A percentile compares a stretch with the other conserved stretches of the same genome.
phyloP scores from a whole-genome alignment of 106 monocot genomes.

The Platanthera zijinensis region DNA sequence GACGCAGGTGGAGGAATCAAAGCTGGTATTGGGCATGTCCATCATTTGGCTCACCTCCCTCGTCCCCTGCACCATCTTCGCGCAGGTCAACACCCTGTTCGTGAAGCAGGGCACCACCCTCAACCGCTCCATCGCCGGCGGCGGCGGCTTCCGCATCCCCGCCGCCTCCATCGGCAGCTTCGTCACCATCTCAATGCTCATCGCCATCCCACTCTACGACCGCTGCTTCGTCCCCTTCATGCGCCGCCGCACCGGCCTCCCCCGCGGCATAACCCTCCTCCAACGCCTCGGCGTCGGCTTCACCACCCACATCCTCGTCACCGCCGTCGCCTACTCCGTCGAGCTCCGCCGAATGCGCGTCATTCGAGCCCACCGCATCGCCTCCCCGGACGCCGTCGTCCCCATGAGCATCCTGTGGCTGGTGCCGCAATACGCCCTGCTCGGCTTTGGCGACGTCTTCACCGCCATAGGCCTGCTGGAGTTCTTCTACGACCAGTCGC shows the following conservation, averaged over 20 bases:
- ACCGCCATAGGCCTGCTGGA: slow-evolving; percentile 46
- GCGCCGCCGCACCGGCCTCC: slow-evolving; percentile 42
- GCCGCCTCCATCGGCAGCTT: slow-evolving; percentile 58
- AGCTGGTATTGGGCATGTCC: slow-evolving; percentile 44
- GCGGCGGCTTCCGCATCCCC: slow-evolving; percentile 39
- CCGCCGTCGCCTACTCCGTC: slow-evolving; percentile 23
- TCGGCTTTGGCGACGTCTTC: slow-evolving; percentile 69
- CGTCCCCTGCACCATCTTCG: slow-evolving; percentile 49
- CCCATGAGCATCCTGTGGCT: slow-evolving; percentile 83
- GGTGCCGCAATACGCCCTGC: slow-evolving; percentile 56
- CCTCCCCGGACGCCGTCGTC: slow-evolving; percentile 8
- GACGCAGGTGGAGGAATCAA: slow-evolving; percentile 64
- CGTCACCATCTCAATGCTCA: slow-evolving; percentile 56
- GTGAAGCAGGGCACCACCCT: slow-evolving; percentile 81
- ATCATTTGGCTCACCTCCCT: slow-evolving; percentile 47
- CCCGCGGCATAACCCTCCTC: slow-evolving; percentile 68
- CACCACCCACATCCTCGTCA: slow-evolving; percentile 35
- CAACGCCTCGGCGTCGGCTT: slow-evolving; percentile 64
- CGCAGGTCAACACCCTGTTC: slow-evolving; percentile 74
- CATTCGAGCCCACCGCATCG: slow-evolving; percentile 1
- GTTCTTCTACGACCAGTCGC: slow-evolving; percentile 90
- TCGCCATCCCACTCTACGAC: slow-evolving; percentile 58
- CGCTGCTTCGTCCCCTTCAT: slow-evolving; percentile 46
- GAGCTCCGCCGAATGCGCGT: slow-evolving; percentile 38
- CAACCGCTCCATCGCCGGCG: slow-evolving; percentile 29